A percentile compares a stretch with the other conserved stretches of the same genome.
phyloP scores from a whole-genome alignment of 345 rosid genomes.

The Brassica rapa region DNA sequence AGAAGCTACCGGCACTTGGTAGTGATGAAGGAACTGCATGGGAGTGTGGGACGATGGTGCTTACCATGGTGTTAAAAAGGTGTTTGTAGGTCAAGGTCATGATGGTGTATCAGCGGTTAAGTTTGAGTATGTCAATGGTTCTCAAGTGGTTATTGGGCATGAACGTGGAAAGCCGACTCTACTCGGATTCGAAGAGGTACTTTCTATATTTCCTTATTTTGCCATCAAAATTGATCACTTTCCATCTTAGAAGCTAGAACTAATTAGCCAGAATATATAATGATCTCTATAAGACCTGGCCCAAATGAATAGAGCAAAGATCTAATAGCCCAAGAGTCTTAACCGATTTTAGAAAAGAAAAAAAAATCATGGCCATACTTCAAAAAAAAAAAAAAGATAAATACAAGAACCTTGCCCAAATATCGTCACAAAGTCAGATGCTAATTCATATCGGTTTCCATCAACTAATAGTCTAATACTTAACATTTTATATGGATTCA shows the following conservation, averaged over 20 bases:
- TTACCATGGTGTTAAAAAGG: conserved; percentile 30
- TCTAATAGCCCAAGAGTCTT: too few species aligned
- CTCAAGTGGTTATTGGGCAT: background rate
- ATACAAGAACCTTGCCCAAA: too few species aligned
- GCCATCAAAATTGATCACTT: too few species aligned
- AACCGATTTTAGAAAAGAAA: too few species aligned
- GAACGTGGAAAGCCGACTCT: conserved; percentile 29
- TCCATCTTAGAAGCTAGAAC: too few species aligned
- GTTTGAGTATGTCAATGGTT: conserved; percentile 23
- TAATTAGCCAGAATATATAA: too few species aligned
- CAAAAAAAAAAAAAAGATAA: too few species aligned
- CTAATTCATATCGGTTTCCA: background rate
- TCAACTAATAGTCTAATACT: background rate
- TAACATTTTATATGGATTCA: background rate
- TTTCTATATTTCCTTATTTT: too few species aligned
- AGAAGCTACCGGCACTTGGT: conserved; percentile 28
- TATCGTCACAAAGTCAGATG: too few species aligned
- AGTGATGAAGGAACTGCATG: conserved; percentile 27
- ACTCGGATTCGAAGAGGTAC: conserved; percentile 35
- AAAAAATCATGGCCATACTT: too few species aligned
- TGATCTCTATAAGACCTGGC: too few species aligned
- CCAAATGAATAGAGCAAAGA: too few species aligned
- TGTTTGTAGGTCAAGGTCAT: conserved; percentile 29
- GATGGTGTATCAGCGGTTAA: conserved; percentile 29
- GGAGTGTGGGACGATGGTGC: conserved; percentile 43